Evolutionary conservation across 805 yeast genomes (phyloP), one percentile per base, ranked within the genome.

Genomic region (Ogataea dorogensis): DNA sequence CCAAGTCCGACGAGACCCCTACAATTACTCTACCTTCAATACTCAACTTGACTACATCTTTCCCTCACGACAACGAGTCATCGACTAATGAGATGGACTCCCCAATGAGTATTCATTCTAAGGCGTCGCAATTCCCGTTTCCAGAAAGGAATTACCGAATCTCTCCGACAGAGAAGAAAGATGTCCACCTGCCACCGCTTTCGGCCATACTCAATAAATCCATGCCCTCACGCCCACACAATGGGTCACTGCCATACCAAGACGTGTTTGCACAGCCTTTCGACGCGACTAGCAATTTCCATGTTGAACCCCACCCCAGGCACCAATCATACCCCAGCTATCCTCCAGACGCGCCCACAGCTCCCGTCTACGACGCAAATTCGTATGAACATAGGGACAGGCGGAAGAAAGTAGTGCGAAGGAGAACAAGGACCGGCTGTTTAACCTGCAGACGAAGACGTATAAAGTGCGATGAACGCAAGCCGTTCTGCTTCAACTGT

Each of bases 391-490:
- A n/a, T n/a, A n/a, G 64, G 41, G 53, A 72, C 32, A 71, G 40
- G 15, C 40, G 54, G 29, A 55, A 50, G 23, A 56, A 75, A 31
- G 66, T 70, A 43, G 68, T 75, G 42, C 72, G 78, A 50, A 64
- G 81, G 29, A 65, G 89, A 33, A 82, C 88, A 2, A 66, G 84
- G 50, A 81, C 88, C 0, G 91, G 91, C 2, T 82, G 89, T 55
- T 58, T 80, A 38, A 82, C 89, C 1, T 82, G 89, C 54, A 68
- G 88, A 21, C 73, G 77, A 52, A 62, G 88, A 43, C 64, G 88
- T 28, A 79, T 81, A 51, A 81, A 81, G 61, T 82, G 89, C 58
- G 89, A 82, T 58, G 89, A 82, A 61, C 58, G 79, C 31, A 81
- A 77, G 49, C 87, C 88, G 1, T 66, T 70, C 38, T 82, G 89